phyloP scores from a whole-genome alignment of 2,329 filamentous ascomycete genomes.

The Coniochaeta sp. region DNA sequence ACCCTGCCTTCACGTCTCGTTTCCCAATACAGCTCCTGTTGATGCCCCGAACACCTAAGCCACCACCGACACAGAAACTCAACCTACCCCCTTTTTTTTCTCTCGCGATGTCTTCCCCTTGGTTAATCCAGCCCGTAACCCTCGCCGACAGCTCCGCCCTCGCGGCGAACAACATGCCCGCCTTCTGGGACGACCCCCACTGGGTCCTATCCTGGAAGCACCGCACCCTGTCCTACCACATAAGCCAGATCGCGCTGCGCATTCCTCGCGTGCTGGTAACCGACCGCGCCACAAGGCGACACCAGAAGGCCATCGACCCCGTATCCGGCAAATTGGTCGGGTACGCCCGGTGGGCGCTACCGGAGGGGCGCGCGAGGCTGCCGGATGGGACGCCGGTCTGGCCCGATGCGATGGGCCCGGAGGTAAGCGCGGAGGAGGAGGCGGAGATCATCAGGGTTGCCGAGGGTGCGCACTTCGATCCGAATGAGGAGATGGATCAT shows the following conservation, averaged over 20 bases:
- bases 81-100: no score
- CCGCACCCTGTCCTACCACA: not conserved
- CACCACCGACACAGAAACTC: no score
- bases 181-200: slow-evolving; percentile 1
- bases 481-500: not conserved
- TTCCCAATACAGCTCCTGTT: not conserved
- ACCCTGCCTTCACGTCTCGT: no score
- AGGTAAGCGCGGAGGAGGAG: not conserved
- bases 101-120: no score
- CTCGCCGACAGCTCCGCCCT: not conserved
- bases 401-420: not conserved
- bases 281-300: slow-evolving; percentile 9
- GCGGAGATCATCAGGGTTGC: not conserved
- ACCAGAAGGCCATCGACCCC: slow-evolving; percentile 15
- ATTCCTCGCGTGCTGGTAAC: slow-evolving; percentile 11
- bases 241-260: not conserved
- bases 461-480: not conserved
- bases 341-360: slow-evolving; percentile 16
- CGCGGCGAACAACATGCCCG: not conserved
- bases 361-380: not conserved
- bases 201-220: not conserved
- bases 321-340: slow-evolving; percentile 13
- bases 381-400: not conserved
- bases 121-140: no score
- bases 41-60: not conserved